Evolutionary conservation across 768 basidiomycete species (phyloP).

Genomic region (Ramaria rubella): DNA sequence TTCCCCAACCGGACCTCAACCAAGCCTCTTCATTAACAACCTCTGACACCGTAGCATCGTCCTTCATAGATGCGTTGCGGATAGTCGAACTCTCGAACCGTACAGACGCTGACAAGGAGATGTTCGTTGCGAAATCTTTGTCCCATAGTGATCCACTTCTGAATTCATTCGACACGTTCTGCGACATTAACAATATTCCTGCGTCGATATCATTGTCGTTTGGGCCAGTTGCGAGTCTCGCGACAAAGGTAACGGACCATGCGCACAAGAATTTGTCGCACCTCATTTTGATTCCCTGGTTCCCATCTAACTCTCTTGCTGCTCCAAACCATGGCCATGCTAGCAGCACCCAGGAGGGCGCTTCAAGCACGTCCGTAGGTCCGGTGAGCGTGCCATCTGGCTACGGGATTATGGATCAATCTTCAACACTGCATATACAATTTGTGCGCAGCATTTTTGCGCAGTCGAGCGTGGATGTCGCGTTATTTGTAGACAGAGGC

Average conservation of each 20-base stretch:
- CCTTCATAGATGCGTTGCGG: slow-evolving; percentile 61
- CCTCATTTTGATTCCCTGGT: slow-evolving; percentile 81
- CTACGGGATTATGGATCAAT: slow-evolving; percentile 28
- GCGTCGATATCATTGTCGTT: slow-evolving; percentile 32
- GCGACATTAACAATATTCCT: slow-evolving; percentile 51
- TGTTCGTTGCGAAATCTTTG: slow-evolving; percentile 52
- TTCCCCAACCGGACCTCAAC: background rate
- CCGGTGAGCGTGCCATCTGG: slow-evolving; percentile 72
- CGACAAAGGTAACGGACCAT: slow-evolving; percentile 57
- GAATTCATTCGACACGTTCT: slow-evolving; percentile 70
- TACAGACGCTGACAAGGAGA: slow-evolving; percentile 57
- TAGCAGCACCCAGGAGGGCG: slow-evolving; percentile 16
- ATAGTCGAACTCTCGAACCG: slow-evolving; percentile 78
- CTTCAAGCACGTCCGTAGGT: slow-evolving; percentile 34
- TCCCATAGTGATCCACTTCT: slow-evolving; percentile 68
- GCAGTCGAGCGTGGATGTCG: slow-evolving; percentile 65
- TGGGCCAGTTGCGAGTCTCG: slow-evolving; percentile 31
- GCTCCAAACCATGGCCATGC: slow-evolving; percentile 9
- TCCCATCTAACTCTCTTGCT: slow-evolving; percentile 34
- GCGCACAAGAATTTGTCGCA: slow-evolving; percentile 55
- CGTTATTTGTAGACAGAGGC: slow-evolving; percentile 71
- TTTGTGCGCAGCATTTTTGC: slow-evolving; percentile 80
- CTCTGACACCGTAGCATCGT: background rate
- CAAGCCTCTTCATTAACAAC: background rate
- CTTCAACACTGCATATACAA: slow-evolving; percentile 60